Percentiles rank a stretch among this genome's conserved stretches.
phyloP scores from a whole-genome alignment of 306 rosid genomes.

The Cicer yamashitae region DNA sequence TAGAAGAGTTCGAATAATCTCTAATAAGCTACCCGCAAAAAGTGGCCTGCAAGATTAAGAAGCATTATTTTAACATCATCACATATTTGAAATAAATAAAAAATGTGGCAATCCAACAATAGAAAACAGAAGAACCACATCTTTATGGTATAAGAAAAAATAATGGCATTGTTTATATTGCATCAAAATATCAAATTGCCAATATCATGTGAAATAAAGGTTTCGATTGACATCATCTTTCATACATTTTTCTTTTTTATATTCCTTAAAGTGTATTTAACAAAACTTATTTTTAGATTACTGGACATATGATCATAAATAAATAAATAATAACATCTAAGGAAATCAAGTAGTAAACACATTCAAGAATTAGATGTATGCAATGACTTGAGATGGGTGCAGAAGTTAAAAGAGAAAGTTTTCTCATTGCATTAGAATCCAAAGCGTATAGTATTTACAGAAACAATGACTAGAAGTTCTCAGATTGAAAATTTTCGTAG shows the following conservation, averaged over 20 bases:
- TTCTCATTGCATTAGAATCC: constrained; percentile 29
- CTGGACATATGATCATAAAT: constrained; percentile 8
- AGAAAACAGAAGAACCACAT: constrained; percentile 32
- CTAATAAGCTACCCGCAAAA: constrained; percentile 77
- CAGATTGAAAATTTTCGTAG: neutral
- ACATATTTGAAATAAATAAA: constrained; percentile 22
- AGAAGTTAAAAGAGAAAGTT: constrained; percentile 15
- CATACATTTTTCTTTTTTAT: neutral
- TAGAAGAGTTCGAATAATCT: constrained; percentile 77
- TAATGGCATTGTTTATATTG: neutral
- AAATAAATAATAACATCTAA: constrained; percentile 33
- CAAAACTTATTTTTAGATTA: constrained; percentile 26
- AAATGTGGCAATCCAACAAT: constrained; percentile 14
- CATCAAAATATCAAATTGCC: constrained; percentile 8
- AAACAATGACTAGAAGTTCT: constrained; percentile 18
- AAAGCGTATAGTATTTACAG: constrained; percentile 12
- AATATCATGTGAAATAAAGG: constrained; percentile 27
- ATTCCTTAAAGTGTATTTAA: constrained; percentile 13
- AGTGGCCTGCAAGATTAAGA: constrained; percentile 77
- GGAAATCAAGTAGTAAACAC: constrained; percentile 12
- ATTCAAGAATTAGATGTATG: constrained; percentile 23
- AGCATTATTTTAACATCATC: constrained; percentile 33
- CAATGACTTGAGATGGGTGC: constrained; percentile 28
- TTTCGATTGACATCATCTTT: neutral
- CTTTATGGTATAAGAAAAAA: constrained; percentile 31